Evolutionary conservation across 2,329 filamentous ascomycete species (phyloP).

Genomic region (Colletotrichum magnum): DNA sequence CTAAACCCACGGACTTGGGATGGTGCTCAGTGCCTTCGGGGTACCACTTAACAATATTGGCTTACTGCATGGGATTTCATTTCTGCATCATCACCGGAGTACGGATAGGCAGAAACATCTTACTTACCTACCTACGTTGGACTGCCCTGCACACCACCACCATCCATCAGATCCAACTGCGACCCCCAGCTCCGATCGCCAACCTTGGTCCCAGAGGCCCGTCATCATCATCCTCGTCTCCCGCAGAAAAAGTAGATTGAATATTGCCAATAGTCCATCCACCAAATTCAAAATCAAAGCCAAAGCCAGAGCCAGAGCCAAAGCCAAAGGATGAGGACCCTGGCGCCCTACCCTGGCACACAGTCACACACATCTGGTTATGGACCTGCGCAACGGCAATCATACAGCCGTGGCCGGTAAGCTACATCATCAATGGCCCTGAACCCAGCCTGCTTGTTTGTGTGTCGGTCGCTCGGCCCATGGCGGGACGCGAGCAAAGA

Average conservation of each 20-base stretch:
- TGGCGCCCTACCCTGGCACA: background rate
- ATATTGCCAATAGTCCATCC: constrained; percentile 28
- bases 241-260: constrained; percentile 9
- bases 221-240: constrained; percentile 18
- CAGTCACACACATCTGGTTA: background rate
- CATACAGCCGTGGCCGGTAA: background rate
- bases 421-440: no score
- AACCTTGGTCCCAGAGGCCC: background rate
- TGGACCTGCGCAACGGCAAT: constrained; percentile 4
- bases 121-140: no score
- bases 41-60: no score
- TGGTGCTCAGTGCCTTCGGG: background rate
- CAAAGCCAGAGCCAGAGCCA: no score
- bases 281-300: no score
- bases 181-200: background rate
- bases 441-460: background rate
- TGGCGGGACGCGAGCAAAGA: background rate
- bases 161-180: no score
- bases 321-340: no score
- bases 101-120: no score
- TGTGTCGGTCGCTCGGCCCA: constrained; percentile 25
- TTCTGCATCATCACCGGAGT: constrained; percentile 1
- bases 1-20: constrained; percentile 3
- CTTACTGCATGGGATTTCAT: constrained; percentile 14
- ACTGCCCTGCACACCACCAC: no score